These are phyloP conservation scores for Melaleuca quinquenervia DNA, from an alignment of 345 rosid species.

Conservation along the genomic window DNA sequence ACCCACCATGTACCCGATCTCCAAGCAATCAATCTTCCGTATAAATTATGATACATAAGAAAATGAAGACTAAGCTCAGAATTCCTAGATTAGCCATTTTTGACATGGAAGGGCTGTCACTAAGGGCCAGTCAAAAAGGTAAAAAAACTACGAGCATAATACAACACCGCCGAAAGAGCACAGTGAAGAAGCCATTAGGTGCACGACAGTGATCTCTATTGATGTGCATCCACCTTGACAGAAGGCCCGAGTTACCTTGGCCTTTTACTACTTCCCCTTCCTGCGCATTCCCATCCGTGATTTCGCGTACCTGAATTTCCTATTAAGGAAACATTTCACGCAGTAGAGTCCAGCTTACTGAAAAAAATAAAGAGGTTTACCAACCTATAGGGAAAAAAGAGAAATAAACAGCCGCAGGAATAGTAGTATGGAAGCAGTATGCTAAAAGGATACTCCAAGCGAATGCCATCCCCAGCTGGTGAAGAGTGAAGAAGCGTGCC, in stretches of 20 bases:
- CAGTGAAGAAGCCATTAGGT: not conserved
- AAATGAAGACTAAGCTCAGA: not conserved
- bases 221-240: not conserved
- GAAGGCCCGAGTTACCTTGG: not conserved
- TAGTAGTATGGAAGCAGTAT: not conserved
- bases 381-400: not conserved
- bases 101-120: not conserved
- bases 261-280: constrained; percentile 16
- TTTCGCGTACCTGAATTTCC: constrained; percentile 55
- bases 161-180: not conserved
- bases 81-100: not conserved
- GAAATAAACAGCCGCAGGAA: not conserved
- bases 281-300: constrained; percentile 81
- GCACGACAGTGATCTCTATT: not conserved
- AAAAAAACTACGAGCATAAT: not conserved
- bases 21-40: not conserved
- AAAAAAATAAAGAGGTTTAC: not conserved
- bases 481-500: constrained; percentile 70
- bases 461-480: constrained; percentile 60
- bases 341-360: not conserved
- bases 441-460: constrained; percentile 74
- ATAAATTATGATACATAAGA: not conserved
- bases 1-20: not conserved
- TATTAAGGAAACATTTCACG: constrained; percentile 24
- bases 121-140: not conserved